A percentile compares a stretch with the other conserved stretches of the same genome.
phyloP scores from a whole-genome alignment of 1,284 basidiomycete species.

The Cutaneotrichosporon cutaneum region DNA sequence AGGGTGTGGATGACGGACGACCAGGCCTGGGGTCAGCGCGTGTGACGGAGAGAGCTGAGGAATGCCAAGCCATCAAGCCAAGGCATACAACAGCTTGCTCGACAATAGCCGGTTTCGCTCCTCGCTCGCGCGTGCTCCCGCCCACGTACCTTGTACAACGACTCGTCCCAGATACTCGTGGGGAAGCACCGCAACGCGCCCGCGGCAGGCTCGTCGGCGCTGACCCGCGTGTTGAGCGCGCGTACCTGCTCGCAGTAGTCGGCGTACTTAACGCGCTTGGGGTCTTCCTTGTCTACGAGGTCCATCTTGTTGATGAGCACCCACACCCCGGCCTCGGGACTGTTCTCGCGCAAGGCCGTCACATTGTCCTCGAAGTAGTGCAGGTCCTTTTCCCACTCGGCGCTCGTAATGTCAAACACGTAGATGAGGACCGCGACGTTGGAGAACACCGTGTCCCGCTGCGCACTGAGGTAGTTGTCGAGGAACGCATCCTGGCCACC shows the following conservation, averaged over 20 bases:
- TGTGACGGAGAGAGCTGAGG: too few relatives aligned
- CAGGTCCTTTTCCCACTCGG: constrained; percentile 66
- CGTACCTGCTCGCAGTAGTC: constrained; percentile 68
- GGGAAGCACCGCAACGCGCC: constrained; percentile 61
- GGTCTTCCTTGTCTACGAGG: constrained; percentile 59
- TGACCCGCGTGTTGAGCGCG: constrained; percentile 60
- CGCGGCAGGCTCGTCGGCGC: constrained; percentile 33
- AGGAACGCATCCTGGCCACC: constrained; percentile 98
- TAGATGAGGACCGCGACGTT: constrained; percentile 97
- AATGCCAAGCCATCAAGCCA: neutral
- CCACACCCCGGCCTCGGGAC: constrained; percentile 76
- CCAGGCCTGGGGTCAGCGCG: constrained; percentile 70
- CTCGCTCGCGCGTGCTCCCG: too few relatives aligned
- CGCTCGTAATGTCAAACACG: constrained; percentile 86
- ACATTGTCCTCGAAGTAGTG: constrained; percentile 85
- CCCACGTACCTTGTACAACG: constrained; percentile 78
- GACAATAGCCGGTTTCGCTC: too few relatives aligned
- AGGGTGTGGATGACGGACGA: constrained; percentile 94
- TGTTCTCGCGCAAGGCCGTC: constrained; percentile 65
- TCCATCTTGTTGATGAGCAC: constrained; percentile 97
- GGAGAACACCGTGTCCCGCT: constrained; percentile 88
- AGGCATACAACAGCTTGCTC: too few relatives aligned
- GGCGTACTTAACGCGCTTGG: constrained; percentile 61
- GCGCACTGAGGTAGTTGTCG: constrained; percentile 88
- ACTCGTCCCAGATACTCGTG: constrained; percentile 98